phyloP scores from a whole-genome alignment of 768 basidiomycete species.

The Cystobasidium onofrii region DNA sequence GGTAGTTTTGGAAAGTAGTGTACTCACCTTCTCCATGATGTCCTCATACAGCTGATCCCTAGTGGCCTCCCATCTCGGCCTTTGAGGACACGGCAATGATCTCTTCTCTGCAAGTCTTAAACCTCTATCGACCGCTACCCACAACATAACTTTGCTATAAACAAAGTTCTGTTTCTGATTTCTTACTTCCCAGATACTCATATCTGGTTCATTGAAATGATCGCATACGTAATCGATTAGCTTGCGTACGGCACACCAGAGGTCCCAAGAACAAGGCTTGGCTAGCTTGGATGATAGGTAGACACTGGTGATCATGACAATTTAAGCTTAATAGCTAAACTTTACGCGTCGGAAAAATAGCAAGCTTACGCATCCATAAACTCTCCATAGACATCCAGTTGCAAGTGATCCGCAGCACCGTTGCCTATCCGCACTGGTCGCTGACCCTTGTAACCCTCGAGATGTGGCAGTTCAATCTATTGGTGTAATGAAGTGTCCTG shows the following conservation, averaged over 20 bases:
- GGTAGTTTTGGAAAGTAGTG: conserved; percentile 49
- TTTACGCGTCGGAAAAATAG: too few species aligned
- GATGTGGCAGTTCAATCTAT: conserved; percentile 60
- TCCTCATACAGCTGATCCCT: conserved; percentile 86
- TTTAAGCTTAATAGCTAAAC: too few species aligned
- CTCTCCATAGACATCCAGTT: conserved; percentile 90
- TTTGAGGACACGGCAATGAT: conserved; percentile 58
- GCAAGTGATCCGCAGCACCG: conserved; percentile 87
- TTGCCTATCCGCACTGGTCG: conserved; percentile 64
- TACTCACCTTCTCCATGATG: conserved; percentile 82
- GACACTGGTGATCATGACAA: too few species aligned
- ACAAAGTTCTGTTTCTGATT: conserved; percentile 53
- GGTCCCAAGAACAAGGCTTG: conserved; percentile 42
- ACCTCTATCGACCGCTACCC: conserved; percentile 94
- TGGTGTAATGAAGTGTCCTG: not conserved
- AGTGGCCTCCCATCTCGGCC: conserved; percentile 59
- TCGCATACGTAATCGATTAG: conserved; percentile 45
- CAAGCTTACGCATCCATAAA: conserved; percentile 55
- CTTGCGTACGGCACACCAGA: conserved; percentile 43
- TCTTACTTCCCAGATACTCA: conserved; percentile 87
- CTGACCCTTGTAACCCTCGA: conserved; percentile 56
- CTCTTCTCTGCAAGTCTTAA: conserved; percentile 90
- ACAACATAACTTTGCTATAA: conserved; percentile 43
- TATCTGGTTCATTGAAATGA: conserved; percentile 49
- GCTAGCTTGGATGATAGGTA: conserved; percentile 80